A percentile compares a stretch with the other conserved stretches of the same genome.
Evolutionary conservation across 768 basidiomycete species (phyloP).

Genomic region (Brasilioporus rufonigricans): DNA sequence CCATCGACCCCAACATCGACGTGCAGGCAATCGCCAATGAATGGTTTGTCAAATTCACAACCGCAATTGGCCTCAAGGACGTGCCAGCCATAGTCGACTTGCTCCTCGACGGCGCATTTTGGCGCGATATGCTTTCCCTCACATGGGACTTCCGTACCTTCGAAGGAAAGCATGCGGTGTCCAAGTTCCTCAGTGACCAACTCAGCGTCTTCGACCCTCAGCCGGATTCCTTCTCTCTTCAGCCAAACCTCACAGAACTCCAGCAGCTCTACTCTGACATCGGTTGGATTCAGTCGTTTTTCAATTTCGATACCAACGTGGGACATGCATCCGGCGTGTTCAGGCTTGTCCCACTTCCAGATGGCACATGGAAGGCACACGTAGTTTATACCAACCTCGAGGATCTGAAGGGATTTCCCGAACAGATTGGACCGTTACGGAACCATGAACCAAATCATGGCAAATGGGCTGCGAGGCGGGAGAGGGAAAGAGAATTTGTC

Average conservation of each 20-base stretch:
- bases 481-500: constrained; percentile 26
- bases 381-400: constrained; percentile 51
- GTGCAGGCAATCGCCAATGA: too few species aligned
- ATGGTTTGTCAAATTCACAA: too few species aligned
- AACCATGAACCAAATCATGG: constrained; percentile 36
- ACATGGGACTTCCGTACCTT: too few species aligned
- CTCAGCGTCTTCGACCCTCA: constrained; percentile 29
- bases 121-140: too few species aligned
- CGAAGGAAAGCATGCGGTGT: too few species aligned
- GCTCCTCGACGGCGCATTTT: too few species aligned
- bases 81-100: too few species aligned
- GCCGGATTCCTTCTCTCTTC: constrained; percentile 23
- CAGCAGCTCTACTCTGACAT: constrained; percentile 38
- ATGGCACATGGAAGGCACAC: constrained; percentile 47
- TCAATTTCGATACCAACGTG: constrained; percentile 47
- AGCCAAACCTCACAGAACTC: constrained; percentile 16
- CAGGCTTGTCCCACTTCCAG: constrained; percentile 43
- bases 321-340: constrained; percentile 48
- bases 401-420: constrained; percentile 43
- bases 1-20: too few species aligned
- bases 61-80: too few species aligned
- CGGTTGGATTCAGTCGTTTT: constrained; percentile 41
- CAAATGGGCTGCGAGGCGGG: constrained; percentile 31
- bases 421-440: constrained; percentile 43
- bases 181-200: constrained; percentile 48